Conservation (phyloP, 768 basidiomycete species). For the Harrya chromipes region DNA sequence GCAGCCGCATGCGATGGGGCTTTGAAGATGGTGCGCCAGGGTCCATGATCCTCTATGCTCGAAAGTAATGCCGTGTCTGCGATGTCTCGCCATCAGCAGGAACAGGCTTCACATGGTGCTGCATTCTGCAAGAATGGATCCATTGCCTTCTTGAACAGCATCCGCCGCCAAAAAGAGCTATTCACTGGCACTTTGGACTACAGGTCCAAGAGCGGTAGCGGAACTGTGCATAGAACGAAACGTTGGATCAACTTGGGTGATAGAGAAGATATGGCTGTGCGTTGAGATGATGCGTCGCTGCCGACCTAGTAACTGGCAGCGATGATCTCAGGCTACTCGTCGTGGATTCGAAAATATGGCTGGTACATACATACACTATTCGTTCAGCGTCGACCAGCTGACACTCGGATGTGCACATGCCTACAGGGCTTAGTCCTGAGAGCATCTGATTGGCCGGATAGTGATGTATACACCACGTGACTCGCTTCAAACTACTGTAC, state of each 20-base stretch:
- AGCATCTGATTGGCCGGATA: too few species aligned
- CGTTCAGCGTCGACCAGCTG: too few species aligned
- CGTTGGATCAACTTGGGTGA: not conserved
- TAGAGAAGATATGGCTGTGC: not conserved
- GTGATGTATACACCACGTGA: too few species aligned
- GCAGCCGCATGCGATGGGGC: slow-evolving; percentile 52
- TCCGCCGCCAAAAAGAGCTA: slow-evolving; percentile 71
- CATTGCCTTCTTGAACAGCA: slow-evolving; percentile 40
- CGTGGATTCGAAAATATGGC: not conserved
- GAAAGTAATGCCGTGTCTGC: slow-evolving; percentile 53
- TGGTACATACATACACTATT: not conserved
- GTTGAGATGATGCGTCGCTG: not conserved
- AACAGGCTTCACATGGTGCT: not conserved
- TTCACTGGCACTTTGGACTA: slow-evolving; percentile 41
- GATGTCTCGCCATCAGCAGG: slow-evolving; percentile 10
- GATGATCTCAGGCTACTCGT: too few species aligned
- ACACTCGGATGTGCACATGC: too few species aligned
- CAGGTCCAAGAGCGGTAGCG: slow-evolving; percentile 2
- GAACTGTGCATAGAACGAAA: slow-evolving; percentile 1
- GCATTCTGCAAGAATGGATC: slow-evolving; percentile 1
- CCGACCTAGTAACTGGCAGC: too few species aligned
- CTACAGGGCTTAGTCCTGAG: too few species aligned
- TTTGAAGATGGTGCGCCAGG: slow-evolving; percentile 70
- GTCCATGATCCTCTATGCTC: slow-evolving; percentile 52
- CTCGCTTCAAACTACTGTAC: not conserved